Conservation (phyloP, 2,329 filamentous ascomycete species). For the Exophiala viscosa region DNA sequence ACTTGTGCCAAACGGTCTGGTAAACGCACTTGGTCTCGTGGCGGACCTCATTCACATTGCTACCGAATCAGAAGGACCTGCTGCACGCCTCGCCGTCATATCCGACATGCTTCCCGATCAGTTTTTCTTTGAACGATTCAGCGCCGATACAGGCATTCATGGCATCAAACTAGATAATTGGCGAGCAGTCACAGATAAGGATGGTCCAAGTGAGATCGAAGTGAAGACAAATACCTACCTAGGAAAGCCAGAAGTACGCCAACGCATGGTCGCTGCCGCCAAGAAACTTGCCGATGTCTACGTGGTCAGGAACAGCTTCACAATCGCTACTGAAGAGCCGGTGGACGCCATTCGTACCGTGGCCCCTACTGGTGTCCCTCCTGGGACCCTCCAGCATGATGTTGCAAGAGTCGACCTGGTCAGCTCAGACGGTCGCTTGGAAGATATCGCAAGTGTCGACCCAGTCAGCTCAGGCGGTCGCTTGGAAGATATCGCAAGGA, state of each 20-base stretch:
- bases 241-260: slow-evolving; percentile 11
- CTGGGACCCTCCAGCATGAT: not conserved
- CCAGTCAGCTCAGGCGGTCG: no score
- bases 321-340: not conserved
- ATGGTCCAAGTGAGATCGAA: slow-evolving; percentile 16
- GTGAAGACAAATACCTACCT: slow-evolving; percentile 20
- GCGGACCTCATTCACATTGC: slow-evolving; percentile 24
- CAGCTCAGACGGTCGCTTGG: not conserved
- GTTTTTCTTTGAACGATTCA: slow-evolving; percentile 23
- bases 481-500: no score
- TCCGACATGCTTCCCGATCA: slow-evolving; percentile 16
- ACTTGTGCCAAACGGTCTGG: slow-evolving; percentile 19
- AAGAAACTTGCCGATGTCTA: slow-evolving; percentile 19
- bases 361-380: not conserved
- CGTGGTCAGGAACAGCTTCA: slow-evolving; percentile 1
- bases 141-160: slow-evolving; percentile 24
- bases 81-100: slow-evolving; percentile 14
- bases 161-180: slow-evolving; percentile 24
- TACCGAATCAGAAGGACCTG: slow-evolving; percentile 22
- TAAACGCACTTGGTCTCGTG: slow-evolving; percentile 17
- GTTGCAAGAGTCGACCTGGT: not conserved
- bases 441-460: not conserved
- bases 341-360: not conserved
- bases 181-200: slow-evolving; percentile 9
- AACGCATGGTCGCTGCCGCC: slow-evolving; percentile 11